Conservation (phyloP, 305 asterid genomes). For the Euphrasia arctica region DNA sequence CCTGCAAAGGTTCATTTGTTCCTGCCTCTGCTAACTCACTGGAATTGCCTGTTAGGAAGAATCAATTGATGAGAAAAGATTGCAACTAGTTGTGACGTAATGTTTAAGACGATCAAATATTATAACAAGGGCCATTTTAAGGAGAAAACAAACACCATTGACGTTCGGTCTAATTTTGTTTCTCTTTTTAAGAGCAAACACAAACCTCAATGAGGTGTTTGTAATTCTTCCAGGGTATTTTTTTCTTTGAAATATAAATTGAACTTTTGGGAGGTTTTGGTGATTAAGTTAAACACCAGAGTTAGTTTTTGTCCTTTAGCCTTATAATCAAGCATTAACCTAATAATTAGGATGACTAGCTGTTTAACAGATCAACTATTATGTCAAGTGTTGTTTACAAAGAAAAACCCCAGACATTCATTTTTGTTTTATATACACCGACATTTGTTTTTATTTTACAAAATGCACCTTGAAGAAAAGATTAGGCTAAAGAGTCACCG, state of each 20-base stretch:
- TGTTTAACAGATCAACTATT: too few relatives aligned
- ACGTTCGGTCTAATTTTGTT: not conserved
- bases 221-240: not conserved
- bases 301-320: too few relatives aligned
- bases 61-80: constrained; percentile 19
- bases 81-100: constrained; percentile 9
- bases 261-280: not conserved
- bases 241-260: not conserved
- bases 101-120: not conserved
- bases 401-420: too few relatives aligned
- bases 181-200: not conserved
- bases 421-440: too few relatives aligned
- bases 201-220: not conserved
- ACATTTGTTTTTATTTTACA: not conserved
- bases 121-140: not conserved
- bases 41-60: constrained; percentile 44
- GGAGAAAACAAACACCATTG: not conserved
- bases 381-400: too few relatives aligned
- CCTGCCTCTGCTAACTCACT: constrained; percentile 54
- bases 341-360: too few relatives aligned
- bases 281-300: too few relatives aligned
- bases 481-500: not conserved
- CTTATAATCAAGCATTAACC: too few relatives aligned
- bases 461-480: not conserved
- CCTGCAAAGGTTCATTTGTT: constrained; percentile 39